Evolutionary conservation across 2,329 filamentous ascomycete genomes (phyloP).

Genomic region (Chrysoporthe puriensis): DNA sequence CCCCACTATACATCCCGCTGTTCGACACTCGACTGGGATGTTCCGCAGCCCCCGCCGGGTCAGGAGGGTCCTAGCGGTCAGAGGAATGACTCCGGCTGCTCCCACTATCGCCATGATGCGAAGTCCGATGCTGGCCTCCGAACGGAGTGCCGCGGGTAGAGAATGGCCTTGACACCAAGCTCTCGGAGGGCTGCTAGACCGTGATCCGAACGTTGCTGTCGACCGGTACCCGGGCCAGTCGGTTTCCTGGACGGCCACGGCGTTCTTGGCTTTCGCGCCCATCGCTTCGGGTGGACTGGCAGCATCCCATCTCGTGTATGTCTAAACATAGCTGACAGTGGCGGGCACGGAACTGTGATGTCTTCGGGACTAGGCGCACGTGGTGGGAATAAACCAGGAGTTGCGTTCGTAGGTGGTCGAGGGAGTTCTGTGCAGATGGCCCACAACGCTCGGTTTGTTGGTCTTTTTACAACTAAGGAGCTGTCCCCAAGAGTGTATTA

Average conservation of each 20-base stretch:
- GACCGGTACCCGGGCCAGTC: too few relatives aligned
- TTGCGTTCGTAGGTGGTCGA: too few relatives aligned
- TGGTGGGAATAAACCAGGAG: neutral
- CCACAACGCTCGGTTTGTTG: neutral
- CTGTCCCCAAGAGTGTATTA: neutral
- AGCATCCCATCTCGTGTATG: neutral
- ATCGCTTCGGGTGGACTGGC: neutral
- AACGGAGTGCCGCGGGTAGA: neutral
- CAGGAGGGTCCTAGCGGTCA: too few relatives aligned
- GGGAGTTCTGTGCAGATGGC: too few relatives aligned
- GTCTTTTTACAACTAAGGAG: neutral
- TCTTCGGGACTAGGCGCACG: too few relatives aligned
- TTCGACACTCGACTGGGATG: too few relatives aligned
- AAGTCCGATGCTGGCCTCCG: too few relatives aligned
- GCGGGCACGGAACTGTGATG: too few relatives aligned
- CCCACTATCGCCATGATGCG: too few relatives aligned
- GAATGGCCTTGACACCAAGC: neutral
- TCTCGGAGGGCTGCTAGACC: neutral
- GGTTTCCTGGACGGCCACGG: neutral
- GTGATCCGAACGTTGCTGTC: neutral
- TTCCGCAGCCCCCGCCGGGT: too few relatives aligned
- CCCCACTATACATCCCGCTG: too few relatives aligned
- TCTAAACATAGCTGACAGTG: neutral
- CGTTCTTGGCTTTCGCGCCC: neutral
- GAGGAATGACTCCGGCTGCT: too few relatives aligned